A percentile compares a stretch with the other conserved stretches of the same genome.
These are phyloP conservation scores for Talaromyces amestolkiae DNA, from an alignment of 2,329 filamentous ascomycete genomes.

Conservation along the genomic window DNA sequence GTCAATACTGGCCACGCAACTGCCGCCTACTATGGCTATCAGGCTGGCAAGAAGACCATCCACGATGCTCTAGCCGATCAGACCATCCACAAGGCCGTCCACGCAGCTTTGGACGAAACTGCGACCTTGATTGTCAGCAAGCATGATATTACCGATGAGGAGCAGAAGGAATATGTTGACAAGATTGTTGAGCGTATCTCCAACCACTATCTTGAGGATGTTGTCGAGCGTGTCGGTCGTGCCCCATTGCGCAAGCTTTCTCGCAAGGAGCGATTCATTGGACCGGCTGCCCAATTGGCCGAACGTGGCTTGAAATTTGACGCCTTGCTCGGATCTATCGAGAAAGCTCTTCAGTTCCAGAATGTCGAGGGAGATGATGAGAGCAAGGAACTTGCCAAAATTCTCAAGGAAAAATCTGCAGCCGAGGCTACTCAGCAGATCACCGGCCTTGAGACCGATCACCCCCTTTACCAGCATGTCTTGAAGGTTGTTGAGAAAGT, in stretches of 20 bases:
- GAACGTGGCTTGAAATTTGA: constrained; percentile 72
- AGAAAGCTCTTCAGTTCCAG: constrained; percentile 94
- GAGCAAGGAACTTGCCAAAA: constrained; percentile 78
- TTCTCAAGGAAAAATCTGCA: constrained; percentile 71
- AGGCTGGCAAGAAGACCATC: constrained; percentile 80
- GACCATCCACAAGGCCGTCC: constrained; percentile 75
- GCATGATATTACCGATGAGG: constrained; percentile 71
- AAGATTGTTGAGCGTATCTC: constrained; percentile 91
- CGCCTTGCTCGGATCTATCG: constrained; percentile 75
- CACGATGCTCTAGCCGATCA: constrained; percentile 82
- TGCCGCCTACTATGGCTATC: constrained; percentile 90
- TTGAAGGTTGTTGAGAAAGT: constrained; percentile 79
- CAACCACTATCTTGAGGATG: constrained; percentile 89
- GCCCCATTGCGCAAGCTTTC: constrained; percentile 90
- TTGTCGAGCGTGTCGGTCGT: constrained; percentile 90
- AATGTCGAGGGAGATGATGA: constrained; percentile 90
- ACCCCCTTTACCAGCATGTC: constrained; percentile 75
- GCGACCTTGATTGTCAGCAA: constrained; percentile 81
- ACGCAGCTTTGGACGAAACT: constrained; percentile 78
- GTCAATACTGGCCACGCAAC: constrained; percentile 98
- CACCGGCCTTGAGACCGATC: constrained; percentile 71
- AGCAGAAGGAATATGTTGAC: constrained; percentile 83
- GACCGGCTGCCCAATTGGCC: constrained; percentile 83
- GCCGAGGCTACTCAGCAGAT: constrained; percentile 76
- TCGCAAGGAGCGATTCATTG: constrained; percentile 94